These are phyloP conservation scores for Larix kaempferi DNA, from an alignment of 75 land plant genomes.

Conservation along the genomic window DNA sequence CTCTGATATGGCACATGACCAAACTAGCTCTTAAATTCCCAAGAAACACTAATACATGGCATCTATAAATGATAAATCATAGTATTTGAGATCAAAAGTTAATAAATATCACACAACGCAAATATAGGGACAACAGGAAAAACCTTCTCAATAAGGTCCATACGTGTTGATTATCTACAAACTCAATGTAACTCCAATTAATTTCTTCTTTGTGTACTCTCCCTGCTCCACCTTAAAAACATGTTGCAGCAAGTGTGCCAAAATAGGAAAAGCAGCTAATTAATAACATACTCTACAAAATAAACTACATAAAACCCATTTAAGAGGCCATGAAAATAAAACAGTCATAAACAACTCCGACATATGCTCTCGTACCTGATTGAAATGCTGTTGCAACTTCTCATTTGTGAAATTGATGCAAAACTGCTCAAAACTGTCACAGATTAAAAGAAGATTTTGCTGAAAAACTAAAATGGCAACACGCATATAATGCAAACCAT, in stretches of 20 bases:
- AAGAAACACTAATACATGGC: not conserved
- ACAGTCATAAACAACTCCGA: not conserved
- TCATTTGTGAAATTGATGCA: constrained; percentile 56
- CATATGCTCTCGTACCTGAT: constrained; percentile 31
- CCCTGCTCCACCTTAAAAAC: constrained; percentile 99
- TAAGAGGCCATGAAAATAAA: not conserved
- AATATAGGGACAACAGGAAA: not conserved
- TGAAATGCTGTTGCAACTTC: constrained; percentile 56
- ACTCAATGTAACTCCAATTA: constrained; percentile 99
- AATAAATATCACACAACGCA: not conserved
- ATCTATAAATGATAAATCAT: not conserved
- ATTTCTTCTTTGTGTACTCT: constrained; percentile 93
- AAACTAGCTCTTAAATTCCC: not conserved
- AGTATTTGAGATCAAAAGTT: not conserved
- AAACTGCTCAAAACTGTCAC: constrained; percentile 44
- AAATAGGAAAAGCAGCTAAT: not conserved
- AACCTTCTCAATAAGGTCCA: constrained; percentile 98
- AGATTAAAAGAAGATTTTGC: not conserved
- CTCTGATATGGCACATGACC: not conserved
- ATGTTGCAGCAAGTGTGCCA: constrained; percentile 45
- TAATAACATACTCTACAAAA: not conserved
- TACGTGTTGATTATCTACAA: constrained; percentile 99
- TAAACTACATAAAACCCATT: not conserved
- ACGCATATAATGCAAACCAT: not conserved
- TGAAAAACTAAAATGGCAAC: not conserved